phyloP scores from a whole-genome alignment of 1,139 yeast genomes.

The Yamadazyma sp. region DNA sequence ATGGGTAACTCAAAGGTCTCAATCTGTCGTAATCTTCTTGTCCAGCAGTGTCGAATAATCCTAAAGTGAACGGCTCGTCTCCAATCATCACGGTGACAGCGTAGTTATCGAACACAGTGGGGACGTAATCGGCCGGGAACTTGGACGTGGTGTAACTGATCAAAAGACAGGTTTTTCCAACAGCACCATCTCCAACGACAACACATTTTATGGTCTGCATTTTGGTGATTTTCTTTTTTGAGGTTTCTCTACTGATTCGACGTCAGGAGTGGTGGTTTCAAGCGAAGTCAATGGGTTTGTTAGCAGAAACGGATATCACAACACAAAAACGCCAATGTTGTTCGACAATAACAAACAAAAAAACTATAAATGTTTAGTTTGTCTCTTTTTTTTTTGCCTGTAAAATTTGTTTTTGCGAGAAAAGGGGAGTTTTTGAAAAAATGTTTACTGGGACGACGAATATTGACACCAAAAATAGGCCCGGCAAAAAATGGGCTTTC shows the following conservation, averaged over 20 bases:
- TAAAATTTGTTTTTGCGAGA: conserved; percentile 1
- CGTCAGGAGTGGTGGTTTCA: background rate
- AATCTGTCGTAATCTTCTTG: conserved; percentile 98
- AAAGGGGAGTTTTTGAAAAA: conserved; percentile 2
- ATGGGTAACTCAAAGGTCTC: conserved; percentile 95
- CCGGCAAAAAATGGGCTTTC: no score
- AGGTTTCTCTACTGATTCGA: no score
- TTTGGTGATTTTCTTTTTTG: conserved; percentile 6
- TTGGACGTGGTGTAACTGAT: conserved; percentile 88
- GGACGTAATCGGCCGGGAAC: conserved; percentile 87
- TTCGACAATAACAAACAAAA: no score
- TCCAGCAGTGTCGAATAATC: conserved; percentile 96
- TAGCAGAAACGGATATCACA: background rate
- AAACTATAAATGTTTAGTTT: no score
- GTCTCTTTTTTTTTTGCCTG: background rate
- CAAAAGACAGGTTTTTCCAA: conserved; percentile 87
- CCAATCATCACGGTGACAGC: conserved; percentile 99
- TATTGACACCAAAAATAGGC: no score
- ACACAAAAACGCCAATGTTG: no score
- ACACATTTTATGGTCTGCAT: conserved; percentile 95
- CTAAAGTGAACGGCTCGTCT: conserved; percentile 95
- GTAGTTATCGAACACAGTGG: conserved; percentile 92
- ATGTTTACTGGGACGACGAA: no score
- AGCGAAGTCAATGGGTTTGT: background rate
- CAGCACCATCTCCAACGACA: conserved; percentile 98